Evolutionary conservation across 73 alveolate genomes (phyloP), one percentile per base, ranked within the genome.

Genomic region (Uronychia setigera): DNA sequence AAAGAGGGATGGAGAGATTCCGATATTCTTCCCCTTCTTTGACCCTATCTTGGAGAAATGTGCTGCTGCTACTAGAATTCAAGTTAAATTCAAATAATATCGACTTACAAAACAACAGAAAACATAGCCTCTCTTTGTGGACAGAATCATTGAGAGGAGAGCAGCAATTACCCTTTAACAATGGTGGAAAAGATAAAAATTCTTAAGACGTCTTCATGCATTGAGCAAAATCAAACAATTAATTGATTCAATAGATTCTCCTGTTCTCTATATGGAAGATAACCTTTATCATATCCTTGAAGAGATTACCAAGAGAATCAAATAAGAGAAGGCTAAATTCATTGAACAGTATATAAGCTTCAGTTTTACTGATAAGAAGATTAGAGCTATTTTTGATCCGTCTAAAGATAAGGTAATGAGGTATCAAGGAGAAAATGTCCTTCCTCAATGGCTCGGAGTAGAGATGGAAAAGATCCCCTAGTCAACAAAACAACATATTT

Each of bases 121-220:
- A 19, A 46, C 67, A 11, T 46, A 26, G 1, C 34, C 33, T 14
- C 59, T 78, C 0, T 59, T 58, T 28, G 89, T 35, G 0, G 82
- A 89, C 14, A 83, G 81, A 29, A 77, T 89, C 13, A 28, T 89
- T n/a, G 35, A 78, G 5, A 75, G 76, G 78, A 57, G 95, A 79
- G 85, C 91, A 30, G 76, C 75, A 0, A 60, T 60, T 0, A 80
- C 91, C 59, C 82, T 89, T 30, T 77, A 89, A 59, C 74, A 59
- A 19, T 89, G 86, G 82, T 89, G 95, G 95, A 89, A 87, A 79
- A 84, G 67, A 26, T 58, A 82, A 32, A 79, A 76, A 35, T 80
- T 89, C 0, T 59, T 84, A 60, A 46, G 78, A 0, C 77, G 95
- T 74, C 32, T 89, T 27, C 26, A 74, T 26, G 91, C 85, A 9